Evolutionary conservation across 495 filamentous ascomycete species (phyloP), one percentile per base, ranked within the genome.

Genomic region (Thermochaetoides thermophila): DNA sequence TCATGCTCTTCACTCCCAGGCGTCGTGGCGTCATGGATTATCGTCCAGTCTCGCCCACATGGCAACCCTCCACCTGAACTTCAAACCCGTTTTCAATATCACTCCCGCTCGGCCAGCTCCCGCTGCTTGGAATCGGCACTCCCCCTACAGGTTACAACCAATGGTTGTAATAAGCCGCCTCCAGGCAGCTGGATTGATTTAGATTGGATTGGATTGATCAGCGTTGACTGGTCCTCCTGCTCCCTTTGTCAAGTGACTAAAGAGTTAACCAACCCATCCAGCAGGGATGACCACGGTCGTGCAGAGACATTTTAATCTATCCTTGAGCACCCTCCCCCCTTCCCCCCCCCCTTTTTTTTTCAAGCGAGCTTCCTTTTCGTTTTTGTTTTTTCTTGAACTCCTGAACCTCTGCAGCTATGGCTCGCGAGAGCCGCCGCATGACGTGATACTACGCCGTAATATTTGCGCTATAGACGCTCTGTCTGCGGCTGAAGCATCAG

Each of bases 311-410:
- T 22, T 27, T 32, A 32, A 38, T 44, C 27, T 26, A 33, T 18
- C 37, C 46, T 37, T 31, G 38, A 10, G 16, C 16, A 34, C 33
- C 22, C 21, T 29, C 29, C 24, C 34, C 6, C 21, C 18, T 35
- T 12, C n/a, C 13, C 17, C 33, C 27, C 25, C 37, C 19, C 10
- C 27, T 22, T 42, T 45, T 29, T 31, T 36, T 40, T 19, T 37
- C 38, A 48, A 42, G n/a, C n/a, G n/a, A n/a, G n/a, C 48, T 49
- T 51, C 45, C 46, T 48, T 44, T 45, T 48, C 35, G 40, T 31
- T 22, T n/a, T n/a, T n/a, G n/a, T n/a, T n/a, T n/a, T n/a, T n/a
- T n/a, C n/a, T n/a, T n/a, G n/a, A n/a, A n/a, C n/a, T n/a, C n/a
- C n/a, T n/a, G n/a, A n/a, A n/a, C n/a, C 17, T 8, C 31, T 26